Base-by-base conservation (phyloP, 129 eudicot genomes). In the Erigeron canadensis region DNA sequence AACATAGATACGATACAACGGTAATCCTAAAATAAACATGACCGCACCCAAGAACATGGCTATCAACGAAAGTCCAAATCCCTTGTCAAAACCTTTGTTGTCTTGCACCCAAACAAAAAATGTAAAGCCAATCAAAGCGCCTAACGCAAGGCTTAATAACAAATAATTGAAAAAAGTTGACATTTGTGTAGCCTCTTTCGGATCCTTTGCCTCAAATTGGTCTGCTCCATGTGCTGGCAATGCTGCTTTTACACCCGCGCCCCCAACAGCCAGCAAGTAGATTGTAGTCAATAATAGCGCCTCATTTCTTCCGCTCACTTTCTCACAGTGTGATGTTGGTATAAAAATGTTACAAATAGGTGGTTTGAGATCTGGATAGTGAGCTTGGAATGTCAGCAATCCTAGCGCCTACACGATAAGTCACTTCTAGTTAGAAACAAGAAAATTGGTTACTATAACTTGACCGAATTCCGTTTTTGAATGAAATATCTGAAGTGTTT, bases 181-280 rank as follows among this genome's bases (percentile, higher is more conserved):
- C 78, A 80, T 81, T 17, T 79, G 80, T 28, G 17, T 65, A 1
- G 84, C 85, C 76, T 87, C 96, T 62, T 79, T 72, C 0, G 87
- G 85, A 46, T 87, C 90, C 42, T 85, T 83, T 5, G 81, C 88
- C 2, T 90, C 91, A 40, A 86, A 87, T 43, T 90, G 96, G 62
- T 87, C 96, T 5, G 94, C 94, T 4, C 96, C 96, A 19, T 82
- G 94, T 8, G 94, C 53, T 40, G 96, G 94, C 65, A 87, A 47
- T 8, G 91, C 79, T 0, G 94, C 87, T 78, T 87, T 90, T 10
- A 90, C 21, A 13, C 96, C 96, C 0, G 78, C 81, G 17, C 73
- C 47, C 10, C 96, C 94, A 11, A 83, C 15, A 2, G 90, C 91
- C 13, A 85, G 66, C 43, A 80, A 10, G 73, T 90, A 90, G n/a